Percentiles rank a stretch among this genome's conserved stretches.
phyloP scores from a whole-genome alignment of 345 rosid genomes.

The Brassica incana region DNA sequence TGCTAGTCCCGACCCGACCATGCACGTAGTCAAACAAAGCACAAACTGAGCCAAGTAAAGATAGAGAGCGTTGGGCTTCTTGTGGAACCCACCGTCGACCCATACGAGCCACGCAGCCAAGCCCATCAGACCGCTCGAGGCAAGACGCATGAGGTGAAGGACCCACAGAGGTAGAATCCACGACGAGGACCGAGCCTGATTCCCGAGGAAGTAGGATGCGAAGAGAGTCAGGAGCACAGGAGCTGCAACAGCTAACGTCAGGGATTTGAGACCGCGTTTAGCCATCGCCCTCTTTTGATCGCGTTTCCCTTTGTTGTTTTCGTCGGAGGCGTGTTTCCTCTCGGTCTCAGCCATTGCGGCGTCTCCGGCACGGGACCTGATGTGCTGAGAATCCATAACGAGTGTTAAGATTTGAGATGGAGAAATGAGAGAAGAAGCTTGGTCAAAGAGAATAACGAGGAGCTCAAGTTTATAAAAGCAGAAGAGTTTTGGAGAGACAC shows the following conservation, averaged over 20 bases:
- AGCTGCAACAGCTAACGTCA: conserved; percentile 56
- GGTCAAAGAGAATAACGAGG: conserved; percentile 23
- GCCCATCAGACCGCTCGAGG: conserved; percentile 60
- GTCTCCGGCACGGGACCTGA: conserved; percentile 48
- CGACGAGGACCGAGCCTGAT: conserved; percentile 25
- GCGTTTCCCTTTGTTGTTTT: conserved; percentile 27
- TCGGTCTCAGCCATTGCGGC: conserved; percentile 22
- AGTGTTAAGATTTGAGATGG: background rate
- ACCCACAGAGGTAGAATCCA: conserved; percentile 61
- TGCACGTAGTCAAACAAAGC: conserved; percentile 50
- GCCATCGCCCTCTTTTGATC: conserved; percentile 60
- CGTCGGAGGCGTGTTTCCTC: conserved; percentile 12
- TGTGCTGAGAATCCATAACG: conserved; percentile 57
- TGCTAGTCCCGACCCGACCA: conserved; percentile 44
- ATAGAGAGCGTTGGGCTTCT: conserved; percentile 48
- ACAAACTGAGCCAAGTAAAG: conserved; percentile 59
- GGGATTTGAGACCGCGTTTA: conserved; percentile 65
- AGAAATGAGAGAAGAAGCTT: background rate
- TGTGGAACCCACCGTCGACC: conserved; percentile 89
- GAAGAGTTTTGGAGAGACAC: conserved; percentile 38
- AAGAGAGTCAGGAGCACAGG: conserved; percentile 60
- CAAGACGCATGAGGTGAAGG: conserved; percentile 53
- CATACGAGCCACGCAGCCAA: conserved; percentile 89
- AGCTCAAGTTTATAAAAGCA: background rate
- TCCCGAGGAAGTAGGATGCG: conserved; percentile 46